A percentile compares a stretch with the other conserved stretches of the same genome.
phyloP scores from a whole-genome alignment of 164 flowering plant species.

The Houttuynia cordata region DNA sequence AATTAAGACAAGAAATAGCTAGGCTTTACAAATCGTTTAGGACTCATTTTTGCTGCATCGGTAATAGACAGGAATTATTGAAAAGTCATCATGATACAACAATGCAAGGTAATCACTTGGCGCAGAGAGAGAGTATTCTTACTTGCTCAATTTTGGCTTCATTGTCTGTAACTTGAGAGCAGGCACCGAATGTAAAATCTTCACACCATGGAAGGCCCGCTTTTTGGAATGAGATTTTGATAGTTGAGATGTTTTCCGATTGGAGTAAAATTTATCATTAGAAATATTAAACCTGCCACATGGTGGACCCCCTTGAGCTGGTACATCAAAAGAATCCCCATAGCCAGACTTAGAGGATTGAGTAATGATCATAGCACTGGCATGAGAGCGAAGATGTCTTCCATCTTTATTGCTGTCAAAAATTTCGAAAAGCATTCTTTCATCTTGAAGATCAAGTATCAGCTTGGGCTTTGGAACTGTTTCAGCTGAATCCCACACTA shows the following conservation, averaged over 20 bases:
- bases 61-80: too few species aligned
- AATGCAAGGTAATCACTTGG: too few species aligned
- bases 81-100: too few species aligned
- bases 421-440: conserved; percentile 91
- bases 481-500: conserved; percentile 64
- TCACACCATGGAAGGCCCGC: conserved; percentile 65
- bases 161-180: conserved; percentile 81
- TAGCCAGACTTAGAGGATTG: conserved; percentile 31
- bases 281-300: conserved; percentile 67
- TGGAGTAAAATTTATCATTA: conserved; percentile 81
- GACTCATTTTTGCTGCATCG: too few species aligned
- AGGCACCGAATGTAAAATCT: conserved; percentile 84
- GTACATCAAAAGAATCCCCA: conserved; percentile 43
- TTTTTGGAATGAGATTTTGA: conserved; percentile 72
- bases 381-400: conserved; percentile 51
- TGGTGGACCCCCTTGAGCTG: conserved; percentile 40
- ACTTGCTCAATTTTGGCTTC: conserved; percentile 95
- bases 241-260: conserved; percentile 75
- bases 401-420: conserved; percentile 40
- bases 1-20: background rate
- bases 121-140: conserved; percentile 17
- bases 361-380: conserved; percentile 77
- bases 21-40: too few species aligned
- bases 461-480: conserved; percentile 51
- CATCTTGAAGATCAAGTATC: conserved; percentile 90